Evolutionary conservation across 768 basidiomycete species (phyloP).

Genomic region (Kwoniella newhampshirensis): DNA sequence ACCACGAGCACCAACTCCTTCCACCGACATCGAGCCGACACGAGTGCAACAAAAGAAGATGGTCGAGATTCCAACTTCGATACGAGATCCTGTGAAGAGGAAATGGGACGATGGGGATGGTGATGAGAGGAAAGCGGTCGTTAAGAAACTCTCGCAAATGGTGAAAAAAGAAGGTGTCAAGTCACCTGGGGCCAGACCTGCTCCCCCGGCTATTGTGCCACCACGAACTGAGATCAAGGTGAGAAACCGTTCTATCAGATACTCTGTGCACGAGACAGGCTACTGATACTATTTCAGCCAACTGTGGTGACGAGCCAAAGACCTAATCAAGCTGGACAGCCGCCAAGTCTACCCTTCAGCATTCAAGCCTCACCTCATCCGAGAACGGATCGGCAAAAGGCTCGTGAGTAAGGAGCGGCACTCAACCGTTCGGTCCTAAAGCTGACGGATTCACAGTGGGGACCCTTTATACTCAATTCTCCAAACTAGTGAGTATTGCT

Average conservation of each 20-base stretch:
- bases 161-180: not conserved
- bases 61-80: constrained; percentile 9
- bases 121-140: not conserved
- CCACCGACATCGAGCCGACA: too few species aligned
- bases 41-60: not conserved
- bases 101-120: constrained; percentile 6
- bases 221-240: not conserved
- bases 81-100: constrained; percentile 11
- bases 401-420: constrained; percentile 27
- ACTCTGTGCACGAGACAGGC: not conserved
- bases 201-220: not conserved
- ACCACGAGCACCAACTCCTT: too few species aligned
- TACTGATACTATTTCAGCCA: too few species aligned
- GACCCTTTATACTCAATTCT: constrained; percentile 46
- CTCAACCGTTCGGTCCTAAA: not conserved
- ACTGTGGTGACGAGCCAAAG: not conserved
- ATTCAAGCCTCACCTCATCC: constrained; percentile 41
- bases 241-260: too few species aligned
- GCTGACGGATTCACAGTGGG: constrained; percentile 29
- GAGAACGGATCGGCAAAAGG: constrained; percentile 47
- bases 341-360: constrained; percentile 30
- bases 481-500: constrained; percentile 32
- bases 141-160: too few species aligned
- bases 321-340: constrained; percentile 2
- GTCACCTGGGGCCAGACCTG: not conserved